Base-by-base conservation (phyloP, 345 rosid genomes). In the Melaleuca quinquenervia region DNA sequence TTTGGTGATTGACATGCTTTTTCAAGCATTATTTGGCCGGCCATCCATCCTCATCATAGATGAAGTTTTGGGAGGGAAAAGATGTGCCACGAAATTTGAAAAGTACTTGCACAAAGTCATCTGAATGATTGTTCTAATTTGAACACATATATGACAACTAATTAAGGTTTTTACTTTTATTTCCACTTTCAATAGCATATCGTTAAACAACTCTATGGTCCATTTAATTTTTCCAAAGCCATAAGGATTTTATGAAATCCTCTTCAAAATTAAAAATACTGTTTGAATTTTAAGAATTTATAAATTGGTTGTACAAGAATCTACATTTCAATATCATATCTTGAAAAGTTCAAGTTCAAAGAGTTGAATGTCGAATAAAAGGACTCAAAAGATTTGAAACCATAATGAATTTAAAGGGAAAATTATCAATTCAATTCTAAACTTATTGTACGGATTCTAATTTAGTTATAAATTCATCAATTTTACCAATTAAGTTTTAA, bases 1-100 rank as follows among this genome's bases (percentile, higher is more conserved):
- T 52, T 18, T 29, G 49, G 54, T 29, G 60, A 82, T 52, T 82
- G 56, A 52, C 84, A 82, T 50, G 21, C 41, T 26, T 45, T 45
- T 82, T 70, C 78, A 70, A 70, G 41, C 78, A 70, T 70, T 18
- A 70, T 70, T 21, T 70, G 78, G 78, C 48, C 45, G 48, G 48
- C 14, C 78, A 70, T 70, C 78, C 84, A 51, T 82, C 84, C 56
- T 52, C 48, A 26, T 82, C 41, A 18, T 13, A 58, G 48, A 82
- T 9, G 29, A 82, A 51, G 56, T 82, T 82, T 82, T 82, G 55
- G 55, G 84, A 82, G 84, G 84, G 55, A 82, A 82, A 70, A 70
- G 48, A 36, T 70, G 18, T 18, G 78, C 48, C 78, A 36, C 48
- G 24, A 70, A 36, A 70, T 70, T 70, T 70, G 78, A 70, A 70